Conservation (phyloP, 495 filamentous ascomycete species). For the Hypoxylon crocopeplum region DNA sequence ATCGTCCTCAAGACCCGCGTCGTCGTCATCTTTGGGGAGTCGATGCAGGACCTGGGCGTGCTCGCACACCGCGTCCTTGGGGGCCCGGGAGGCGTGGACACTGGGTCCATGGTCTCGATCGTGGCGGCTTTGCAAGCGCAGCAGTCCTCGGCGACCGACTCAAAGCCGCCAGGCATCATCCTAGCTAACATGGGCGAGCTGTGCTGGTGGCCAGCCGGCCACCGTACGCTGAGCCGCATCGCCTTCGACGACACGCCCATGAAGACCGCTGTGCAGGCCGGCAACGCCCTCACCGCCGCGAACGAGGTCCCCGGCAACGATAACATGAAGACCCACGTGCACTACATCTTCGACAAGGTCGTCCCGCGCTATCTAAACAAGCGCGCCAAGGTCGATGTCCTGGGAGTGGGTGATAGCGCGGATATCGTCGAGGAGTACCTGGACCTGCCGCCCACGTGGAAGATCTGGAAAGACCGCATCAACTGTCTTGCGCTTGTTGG, state of each 20-base stretch:
- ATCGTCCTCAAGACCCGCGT: slow-evolving; percentile 66
- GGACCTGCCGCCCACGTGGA: slow-evolving; percentile 57
- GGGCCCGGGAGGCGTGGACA: slow-evolving; percentile 63
- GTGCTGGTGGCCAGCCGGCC: slow-evolving; percentile 67
- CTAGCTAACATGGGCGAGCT: slow-evolving; percentile 77
- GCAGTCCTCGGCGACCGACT: slow-evolving; percentile 38
- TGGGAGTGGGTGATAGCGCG: slow-evolving; percentile 67
- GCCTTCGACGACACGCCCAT: slow-evolving; percentile 63
- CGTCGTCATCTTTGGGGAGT: slow-evolving; percentile 77
- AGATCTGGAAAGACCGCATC: slow-evolving; percentile 45
- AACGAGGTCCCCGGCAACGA: slow-evolving; percentile 66
- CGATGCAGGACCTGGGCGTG: slow-evolving; percentile 73
- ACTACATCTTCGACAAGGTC: slow-evolving; percentile 68
- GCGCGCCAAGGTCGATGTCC: slow-evolving; percentile 65
- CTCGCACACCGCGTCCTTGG: slow-evolving; percentile 72
- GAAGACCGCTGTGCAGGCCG: slow-evolving; percentile 59
- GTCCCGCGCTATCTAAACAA: slow-evolving; percentile 52
- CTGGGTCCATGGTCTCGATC: slow-evolving; percentile 69
- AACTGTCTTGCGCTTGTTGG: slow-evolving; percentile 50
- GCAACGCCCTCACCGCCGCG: slow-evolving; percentile 42
- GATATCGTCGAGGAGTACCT: slow-evolving; percentile 62
- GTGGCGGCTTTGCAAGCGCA: slow-evolving; percentile 57
- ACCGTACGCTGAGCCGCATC: slow-evolving; percentile 59
- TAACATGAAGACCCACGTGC: slow-evolving; percentile 61
- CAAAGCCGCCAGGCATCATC: slow-evolving; percentile 58